A percentile compares a stretch with the other conserved stretches of the same genome.
Conservation (phyloP, 2,329 filamentous ascomycete species). For the Ophiostoma angusticollis region DNA sequence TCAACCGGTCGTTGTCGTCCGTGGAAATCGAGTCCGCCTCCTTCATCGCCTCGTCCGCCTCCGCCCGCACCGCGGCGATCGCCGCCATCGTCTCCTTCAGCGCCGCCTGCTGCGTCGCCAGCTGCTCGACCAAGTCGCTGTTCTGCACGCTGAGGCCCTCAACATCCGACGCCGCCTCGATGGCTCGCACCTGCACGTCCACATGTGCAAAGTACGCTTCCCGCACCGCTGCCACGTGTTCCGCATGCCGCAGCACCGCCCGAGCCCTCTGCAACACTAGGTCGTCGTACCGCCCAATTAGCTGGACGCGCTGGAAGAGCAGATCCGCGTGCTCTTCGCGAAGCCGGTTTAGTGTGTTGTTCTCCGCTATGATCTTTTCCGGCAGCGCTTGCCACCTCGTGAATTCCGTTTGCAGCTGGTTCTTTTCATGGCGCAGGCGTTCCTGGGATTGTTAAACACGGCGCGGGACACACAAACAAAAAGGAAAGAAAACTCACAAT, state of each 20-base stretch:
- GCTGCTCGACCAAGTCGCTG: conserved; percentile 37
- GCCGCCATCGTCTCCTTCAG: conserved; percentile 27
- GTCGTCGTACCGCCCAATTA: conserved; percentile 33
- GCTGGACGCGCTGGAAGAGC: conserved; percentile 22
- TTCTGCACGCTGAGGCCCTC: conserved; percentile 56
- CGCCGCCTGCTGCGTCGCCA: conserved; percentile 33
- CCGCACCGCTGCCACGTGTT: conserved; percentile 49
- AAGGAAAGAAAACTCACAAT: conserved; percentile 25
- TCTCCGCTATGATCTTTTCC: conserved; percentile 44
- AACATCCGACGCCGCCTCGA: conserved; percentile 77
- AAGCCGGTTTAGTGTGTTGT: conserved; percentile 21
- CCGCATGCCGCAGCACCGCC: conserved; percentile 38
- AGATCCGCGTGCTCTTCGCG: conserved; percentile 19
- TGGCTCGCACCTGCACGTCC: conserved; percentile 54
- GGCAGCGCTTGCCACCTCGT: conserved; percentile 56
- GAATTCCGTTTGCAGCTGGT: conserved; percentile 50
- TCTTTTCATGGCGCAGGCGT: conserved; percentile 48
- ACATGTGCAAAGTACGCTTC: conserved; percentile 50
- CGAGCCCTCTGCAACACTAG: conserved; percentile 43
- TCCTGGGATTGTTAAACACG: conserved; percentile 22
- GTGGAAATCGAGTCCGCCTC: conserved; percentile 26
- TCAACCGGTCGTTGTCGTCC: conserved; percentile 25
- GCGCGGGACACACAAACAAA: neutral
- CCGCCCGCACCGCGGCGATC: conserved; percentile 25
- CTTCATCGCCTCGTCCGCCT: conserved; percentile 14